phyloP scores from a whole-genome alignment of 129 eudicot genomes.

The Flaveria ramosissima region DNA sequence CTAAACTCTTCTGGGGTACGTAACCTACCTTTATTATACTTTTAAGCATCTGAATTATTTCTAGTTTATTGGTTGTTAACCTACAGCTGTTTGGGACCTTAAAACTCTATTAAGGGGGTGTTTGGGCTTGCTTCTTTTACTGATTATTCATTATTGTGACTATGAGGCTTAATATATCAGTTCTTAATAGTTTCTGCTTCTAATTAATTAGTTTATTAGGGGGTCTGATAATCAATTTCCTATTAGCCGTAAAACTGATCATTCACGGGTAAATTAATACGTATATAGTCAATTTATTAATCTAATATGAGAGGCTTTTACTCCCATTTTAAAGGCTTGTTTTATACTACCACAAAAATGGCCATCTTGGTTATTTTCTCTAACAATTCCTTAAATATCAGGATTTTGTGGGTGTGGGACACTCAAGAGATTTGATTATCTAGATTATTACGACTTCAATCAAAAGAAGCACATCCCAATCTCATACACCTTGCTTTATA shows the following conservation, averaged over 20 bases:
- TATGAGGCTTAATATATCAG: neutral
- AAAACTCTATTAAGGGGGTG: neutral
- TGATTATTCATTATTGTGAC: constrained; percentile 10
- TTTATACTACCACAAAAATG: neutral
- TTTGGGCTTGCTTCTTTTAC: neutral
- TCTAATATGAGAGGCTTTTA: neutral
- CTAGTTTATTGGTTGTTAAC: constrained; percentile 1
- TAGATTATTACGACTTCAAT: neutral
- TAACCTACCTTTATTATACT: constrained; percentile 8
- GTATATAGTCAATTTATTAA: neutral
- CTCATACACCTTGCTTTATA: constrained; percentile 3
- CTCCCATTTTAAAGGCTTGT: neutral
- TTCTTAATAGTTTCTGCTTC: constrained; percentile 6
- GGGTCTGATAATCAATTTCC: neutral
- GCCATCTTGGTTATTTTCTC: neutral
- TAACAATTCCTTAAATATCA: neutral
- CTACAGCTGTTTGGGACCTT: constrained; percentile 21
- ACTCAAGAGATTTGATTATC: constrained; percentile 2
- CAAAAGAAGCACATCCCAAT: neutral
- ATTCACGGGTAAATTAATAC: neutral
- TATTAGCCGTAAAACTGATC: neutral
- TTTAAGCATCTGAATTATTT: constrained; percentile 10
- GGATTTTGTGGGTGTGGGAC: neutral
- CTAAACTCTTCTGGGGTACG: constrained; percentile 63
- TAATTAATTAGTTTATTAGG: neutral